These are phyloP conservation scores for Loxodes magnus DNA, from an alignment of 73 alveolate species.

Conservation along the genomic window DNA sequence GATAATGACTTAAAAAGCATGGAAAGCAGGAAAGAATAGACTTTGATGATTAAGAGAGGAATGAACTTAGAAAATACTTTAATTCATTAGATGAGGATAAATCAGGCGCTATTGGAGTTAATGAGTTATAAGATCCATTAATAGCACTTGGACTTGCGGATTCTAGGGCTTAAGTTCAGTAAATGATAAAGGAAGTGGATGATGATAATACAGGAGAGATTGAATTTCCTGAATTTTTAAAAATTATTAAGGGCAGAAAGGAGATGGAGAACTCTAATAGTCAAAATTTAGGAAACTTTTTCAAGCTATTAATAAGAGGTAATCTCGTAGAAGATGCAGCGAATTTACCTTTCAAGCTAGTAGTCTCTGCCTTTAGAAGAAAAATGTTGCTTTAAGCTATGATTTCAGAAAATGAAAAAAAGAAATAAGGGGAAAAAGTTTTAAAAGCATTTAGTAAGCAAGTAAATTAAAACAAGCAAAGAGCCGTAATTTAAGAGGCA, in stretches of 20 bases:
- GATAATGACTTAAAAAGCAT: constrained; percentile 54
- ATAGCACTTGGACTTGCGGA: constrained; percentile 91
- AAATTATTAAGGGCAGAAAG: constrained; percentile 65
- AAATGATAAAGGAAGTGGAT: constrained; percentile 64
- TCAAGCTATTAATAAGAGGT: constrained; percentile 8
- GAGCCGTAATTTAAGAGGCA: too few species aligned
- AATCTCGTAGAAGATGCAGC: constrained; percentile 15
- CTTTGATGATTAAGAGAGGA: constrained; percentile 68
- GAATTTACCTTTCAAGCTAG: constrained; percentile 28
- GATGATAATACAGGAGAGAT: constrained; percentile 78
- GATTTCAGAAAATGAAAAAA: constrained; percentile 18
- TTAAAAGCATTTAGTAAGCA: constrained; percentile 8
- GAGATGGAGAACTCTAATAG: constrained; percentile 14
- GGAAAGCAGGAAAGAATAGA: constrained; percentile 62
- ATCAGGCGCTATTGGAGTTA: constrained; percentile 71
- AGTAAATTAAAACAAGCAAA: too few species aligned
- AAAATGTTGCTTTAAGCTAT: constrained; percentile 27
- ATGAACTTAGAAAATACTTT: constrained; percentile 55
- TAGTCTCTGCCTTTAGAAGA: constrained; percentile 37
- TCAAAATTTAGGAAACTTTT: constrained; percentile 3
- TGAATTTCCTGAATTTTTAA: constrained; percentile 74
- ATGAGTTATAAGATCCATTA: constrained; percentile 83
- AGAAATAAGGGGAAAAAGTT: constrained; percentile 31
- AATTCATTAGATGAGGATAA: constrained; percentile 72
- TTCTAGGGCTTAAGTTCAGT: constrained; percentile 72